phyloP scores from a whole-genome alignment of 2,329 filamentous ascomycete genomes.

The Chrysoporthe puriensis region DNA sequence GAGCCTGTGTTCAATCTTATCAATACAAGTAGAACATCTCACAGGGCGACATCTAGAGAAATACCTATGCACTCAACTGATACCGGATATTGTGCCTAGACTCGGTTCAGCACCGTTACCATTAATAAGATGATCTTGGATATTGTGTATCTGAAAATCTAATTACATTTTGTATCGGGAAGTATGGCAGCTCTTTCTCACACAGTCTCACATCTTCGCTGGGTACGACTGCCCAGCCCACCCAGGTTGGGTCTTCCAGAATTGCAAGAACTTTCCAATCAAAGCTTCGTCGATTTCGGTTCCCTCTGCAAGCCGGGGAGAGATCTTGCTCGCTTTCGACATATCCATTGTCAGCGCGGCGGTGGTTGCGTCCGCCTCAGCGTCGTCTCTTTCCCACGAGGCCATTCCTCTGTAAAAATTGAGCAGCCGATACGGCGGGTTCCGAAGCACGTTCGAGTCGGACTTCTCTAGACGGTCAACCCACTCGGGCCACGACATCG shows the following conservation, averaged over 20 bases:
- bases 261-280: conserved; percentile 1
- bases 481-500: not conserved
- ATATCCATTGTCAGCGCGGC: not conserved
- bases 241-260: not conserved
- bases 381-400: not conserved
- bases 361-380: not conserved
- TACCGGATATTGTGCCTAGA: not conserved
- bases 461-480: not conserved
- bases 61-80: not conserved
- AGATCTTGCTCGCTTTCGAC: not conserved
- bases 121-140: not conserved
- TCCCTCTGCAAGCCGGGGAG: not conserved
- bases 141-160: not conserved
- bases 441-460: conserved; percentile 4
- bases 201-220: not conserved
- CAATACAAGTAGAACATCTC: too few relatives aligned
- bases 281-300: not conserved
- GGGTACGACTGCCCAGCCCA: conserved; percentile 7
- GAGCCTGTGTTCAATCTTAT: too few relatives aligned
- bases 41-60: too few relatives aligned
- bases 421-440: conserved; percentile 6
- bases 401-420: not conserved
- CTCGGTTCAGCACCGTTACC: not conserved
- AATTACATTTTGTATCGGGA: not conserved
- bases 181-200: not conserved